Evolutionary conservation across 176 grass and related monocot species (phyloP).

Genomic region (Pharus latifolius): DNA sequence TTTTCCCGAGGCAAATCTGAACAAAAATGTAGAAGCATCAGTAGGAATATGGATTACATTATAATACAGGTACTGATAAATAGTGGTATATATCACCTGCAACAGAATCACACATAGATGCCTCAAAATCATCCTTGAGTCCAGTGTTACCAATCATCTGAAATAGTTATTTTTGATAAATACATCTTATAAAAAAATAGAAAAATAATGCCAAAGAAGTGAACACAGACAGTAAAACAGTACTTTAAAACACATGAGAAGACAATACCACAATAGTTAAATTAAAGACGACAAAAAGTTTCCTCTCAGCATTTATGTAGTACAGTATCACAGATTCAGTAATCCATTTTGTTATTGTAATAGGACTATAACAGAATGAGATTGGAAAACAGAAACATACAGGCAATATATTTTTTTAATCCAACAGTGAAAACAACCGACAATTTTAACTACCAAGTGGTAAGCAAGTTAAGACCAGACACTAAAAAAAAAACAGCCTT

Average conservation of each 20-base stretch:
- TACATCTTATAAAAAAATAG: slow-evolving; percentile 9
- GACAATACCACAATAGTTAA: not conserved
- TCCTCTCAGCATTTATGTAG: not conserved
- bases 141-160: slow-evolving; percentile 47
- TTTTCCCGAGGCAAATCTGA: slow-evolving; percentile 56
- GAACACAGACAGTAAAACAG: not conserved
- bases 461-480: not conserved
- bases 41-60: slow-evolving; percentile 1
- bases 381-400: not conserved
- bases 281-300: not conserved
- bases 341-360: not conserved
- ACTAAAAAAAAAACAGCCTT: not conserved
- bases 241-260: not conserved
- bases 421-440: not conserved
- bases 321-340: not conserved
- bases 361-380: not conserved
- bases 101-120: slow-evolving; percentile 55
- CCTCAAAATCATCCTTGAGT: slow-evolving; percentile 61
- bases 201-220: not conserved
- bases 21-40: slow-evolving; percentile 14
- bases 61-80: not conserved
- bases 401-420: not conserved
- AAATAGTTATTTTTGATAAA: slow-evolving; percentile 21
- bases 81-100: slow-evolving; percentile 39
- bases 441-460: not conserved